Evolutionary conservation across 2,329 filamentous ascomycete species (phyloP).

Genomic region (Claviceps citrina): DNA sequence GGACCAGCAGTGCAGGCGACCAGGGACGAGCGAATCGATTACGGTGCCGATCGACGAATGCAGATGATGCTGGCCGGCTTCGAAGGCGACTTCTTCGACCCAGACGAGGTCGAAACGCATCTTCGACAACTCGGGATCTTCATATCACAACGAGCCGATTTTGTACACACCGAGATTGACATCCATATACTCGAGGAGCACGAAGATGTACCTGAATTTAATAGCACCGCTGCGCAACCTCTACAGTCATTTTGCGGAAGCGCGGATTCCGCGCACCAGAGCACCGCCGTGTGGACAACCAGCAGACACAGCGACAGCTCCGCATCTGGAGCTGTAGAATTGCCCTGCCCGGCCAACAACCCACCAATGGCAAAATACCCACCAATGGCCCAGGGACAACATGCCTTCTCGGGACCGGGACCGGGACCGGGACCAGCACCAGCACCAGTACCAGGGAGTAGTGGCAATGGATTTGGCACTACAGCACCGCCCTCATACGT

Average conservation of each 20-base stretch:
- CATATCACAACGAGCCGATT: constrained; percentile 45
- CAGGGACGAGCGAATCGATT: constrained; percentile 27
- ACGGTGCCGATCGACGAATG: constrained; percentile 22
- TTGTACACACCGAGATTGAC: constrained; percentile 42
- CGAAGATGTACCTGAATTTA: neutral
- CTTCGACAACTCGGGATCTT: constrained; percentile 46
- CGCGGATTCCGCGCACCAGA: constrained; percentile 2
- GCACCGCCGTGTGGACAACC: constrained; percentile 2
- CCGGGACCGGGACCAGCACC: neutral
- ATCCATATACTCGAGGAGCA: constrained; percentile 21
- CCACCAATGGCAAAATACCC: neutral
- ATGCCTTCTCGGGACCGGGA: neutral
- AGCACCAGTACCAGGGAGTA: too few relatives aligned
- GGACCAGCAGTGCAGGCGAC: constrained; percentile 22
- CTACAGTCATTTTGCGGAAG: neutral
- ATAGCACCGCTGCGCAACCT: neutral
- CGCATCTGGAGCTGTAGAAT: neutral
- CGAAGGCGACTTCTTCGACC: constrained; percentile 62
- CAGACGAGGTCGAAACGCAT: constrained; percentile 63
- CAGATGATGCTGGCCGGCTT: constrained; percentile 43
- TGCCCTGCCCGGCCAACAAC: neutral
- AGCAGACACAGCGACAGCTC: constrained; percentile 5
- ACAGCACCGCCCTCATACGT: constrained; percentile 3
- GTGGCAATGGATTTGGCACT: neutral
- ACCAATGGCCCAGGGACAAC: neutral